Evolutionary conservation across 257 asterid species (phyloP).

Genomic region (Solanum piurae): DNA sequence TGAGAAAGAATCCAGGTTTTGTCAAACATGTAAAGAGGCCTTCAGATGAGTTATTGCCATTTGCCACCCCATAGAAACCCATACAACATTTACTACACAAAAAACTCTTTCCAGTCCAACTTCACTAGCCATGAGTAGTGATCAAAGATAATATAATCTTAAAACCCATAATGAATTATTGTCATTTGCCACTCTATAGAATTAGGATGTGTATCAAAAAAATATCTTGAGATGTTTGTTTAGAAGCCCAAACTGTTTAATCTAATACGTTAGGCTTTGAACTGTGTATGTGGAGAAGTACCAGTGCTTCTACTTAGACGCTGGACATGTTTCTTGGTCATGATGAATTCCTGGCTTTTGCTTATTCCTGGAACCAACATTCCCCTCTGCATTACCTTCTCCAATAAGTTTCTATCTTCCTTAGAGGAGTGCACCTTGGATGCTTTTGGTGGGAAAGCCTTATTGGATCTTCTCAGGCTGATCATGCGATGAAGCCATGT

Average conservation of each 20-base stretch:
- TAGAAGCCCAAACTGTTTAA: constrained; percentile 18
- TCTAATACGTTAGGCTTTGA: constrained; percentile 48
- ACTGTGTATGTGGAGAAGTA: constrained; percentile 49
- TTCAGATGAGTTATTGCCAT: background rate
- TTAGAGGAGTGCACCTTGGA: constrained; percentile 26
- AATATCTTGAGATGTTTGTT: background rate
- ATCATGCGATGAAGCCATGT: background rate
- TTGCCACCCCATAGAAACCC: background rate
- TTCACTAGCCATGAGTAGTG: background rate
- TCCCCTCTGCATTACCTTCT: constrained; percentile 59
- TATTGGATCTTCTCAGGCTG: background rate
- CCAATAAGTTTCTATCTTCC: constrained; percentile 59
- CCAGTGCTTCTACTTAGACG: constrained; percentile 63
- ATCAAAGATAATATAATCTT: background rate
- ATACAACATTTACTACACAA: background rate
- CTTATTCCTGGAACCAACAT: constrained; percentile 50
- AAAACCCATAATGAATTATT: background rate
- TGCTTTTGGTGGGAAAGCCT: background rate
- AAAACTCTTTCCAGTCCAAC: background rate
- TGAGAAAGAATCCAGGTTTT: background rate
- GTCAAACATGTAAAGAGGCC: background rate
- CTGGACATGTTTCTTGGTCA: constrained; percentile 29
- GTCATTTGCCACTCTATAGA: background rate
- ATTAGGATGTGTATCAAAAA: background rate
- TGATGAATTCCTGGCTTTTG: constrained; percentile 67